A percentile compares a stretch with the other conserved stretches of the same genome.
These are phyloP conservation scores for Yamadazyma olivae DNA, from an alignment of 805 yeast species.

Conservation along the genomic window DNA sequence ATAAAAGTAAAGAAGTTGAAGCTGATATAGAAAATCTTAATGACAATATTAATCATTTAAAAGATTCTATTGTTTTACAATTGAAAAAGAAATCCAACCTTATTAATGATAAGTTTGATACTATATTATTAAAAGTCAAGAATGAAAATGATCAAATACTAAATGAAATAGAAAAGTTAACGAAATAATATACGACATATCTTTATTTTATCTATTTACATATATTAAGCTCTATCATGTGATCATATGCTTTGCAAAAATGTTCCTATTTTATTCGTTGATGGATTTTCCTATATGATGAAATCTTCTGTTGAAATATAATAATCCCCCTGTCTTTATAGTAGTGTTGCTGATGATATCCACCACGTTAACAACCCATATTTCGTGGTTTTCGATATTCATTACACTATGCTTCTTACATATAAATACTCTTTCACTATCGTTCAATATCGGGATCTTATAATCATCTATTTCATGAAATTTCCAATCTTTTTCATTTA, in stretches of 20 bases:
- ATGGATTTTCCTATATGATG: slow-evolving; percentile 42
- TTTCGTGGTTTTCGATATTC: slow-evolving; percentile 78
- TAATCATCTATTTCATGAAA: slow-evolving; percentile 18
- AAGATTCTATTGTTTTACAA: slow-evolving; percentile 23
- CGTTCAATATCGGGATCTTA: slow-evolving; percentile 53
- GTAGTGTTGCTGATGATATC: slow-evolving; percentile 42
- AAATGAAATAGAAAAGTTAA: slow-evolving; percentile 12
- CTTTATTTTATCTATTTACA: not conserved
- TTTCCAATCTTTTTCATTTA: slow-evolving; percentile 29
- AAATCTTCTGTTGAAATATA: slow-evolving; percentile 63
- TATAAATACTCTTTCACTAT: slow-evolving; percentile 59
- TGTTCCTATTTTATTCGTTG: slow-evolving; percentile 3
- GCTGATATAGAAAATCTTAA: slow-evolving; percentile 25
- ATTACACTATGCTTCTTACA: slow-evolving; percentile 55
- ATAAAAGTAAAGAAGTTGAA: slow-evolving; percentile 20
- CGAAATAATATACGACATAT: slow-evolving; percentile 11
- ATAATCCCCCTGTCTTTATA: slow-evolving; percentile 53
- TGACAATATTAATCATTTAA: slow-evolving; percentile 23
- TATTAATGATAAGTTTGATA: slow-evolving; percentile 33
- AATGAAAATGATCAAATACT: slow-evolving; percentile 8
- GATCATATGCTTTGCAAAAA: not conserved
- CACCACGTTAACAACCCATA: slow-evolving; percentile 80
- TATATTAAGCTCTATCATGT: not conserved
- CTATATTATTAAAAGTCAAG: slow-evolving; percentile 29
- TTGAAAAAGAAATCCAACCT: slow-evolving; percentile 22